Conservation (phyloP, 2,329 filamentous ascomycete genomes). For the Corinectria fuckeliana region DNA sequence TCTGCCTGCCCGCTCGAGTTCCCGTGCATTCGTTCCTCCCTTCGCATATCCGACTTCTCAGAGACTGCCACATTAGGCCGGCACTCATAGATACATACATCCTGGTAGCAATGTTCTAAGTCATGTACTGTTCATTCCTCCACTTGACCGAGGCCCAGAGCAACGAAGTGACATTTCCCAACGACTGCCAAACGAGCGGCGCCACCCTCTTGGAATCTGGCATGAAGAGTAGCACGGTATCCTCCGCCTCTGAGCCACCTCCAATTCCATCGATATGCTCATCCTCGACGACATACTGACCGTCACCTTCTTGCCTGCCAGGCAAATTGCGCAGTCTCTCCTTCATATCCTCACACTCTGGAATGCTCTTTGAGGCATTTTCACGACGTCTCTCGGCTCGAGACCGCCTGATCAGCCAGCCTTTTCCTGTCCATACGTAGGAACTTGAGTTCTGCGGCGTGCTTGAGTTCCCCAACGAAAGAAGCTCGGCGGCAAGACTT, state of each 20-base stretch:
- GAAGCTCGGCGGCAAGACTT: not conserved
- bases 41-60: too few relatives aligned
- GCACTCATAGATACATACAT: too few relatives aligned
- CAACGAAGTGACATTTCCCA: too few relatives aligned
- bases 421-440: not conserved
- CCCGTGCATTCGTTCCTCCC: too few relatives aligned
- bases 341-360: not conserved
- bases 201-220: not conserved
- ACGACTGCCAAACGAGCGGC: not conserved
- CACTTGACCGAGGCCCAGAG: too few relatives aligned
- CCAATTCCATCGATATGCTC: not conserved
- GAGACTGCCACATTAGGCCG: too few relatives aligned
- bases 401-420: not conserved
- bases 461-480: not conserved
- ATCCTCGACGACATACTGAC: not conserved
- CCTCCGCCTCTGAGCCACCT: not conserved
- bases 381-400: not conserved
- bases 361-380: not conserved
- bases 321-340: not conserved
- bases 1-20: too few relatives aligned
- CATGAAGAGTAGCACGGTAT: not conserved
- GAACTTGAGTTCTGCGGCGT: not conserved
- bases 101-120: too few relatives aligned
- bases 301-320: not conserved
- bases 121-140: too few relatives aligned